These are phyloP conservation scores for Trichoderma asperelloides DNA, from an alignment of 495 filamentous ascomycete genomes.

Conservation along the genomic window DNA sequence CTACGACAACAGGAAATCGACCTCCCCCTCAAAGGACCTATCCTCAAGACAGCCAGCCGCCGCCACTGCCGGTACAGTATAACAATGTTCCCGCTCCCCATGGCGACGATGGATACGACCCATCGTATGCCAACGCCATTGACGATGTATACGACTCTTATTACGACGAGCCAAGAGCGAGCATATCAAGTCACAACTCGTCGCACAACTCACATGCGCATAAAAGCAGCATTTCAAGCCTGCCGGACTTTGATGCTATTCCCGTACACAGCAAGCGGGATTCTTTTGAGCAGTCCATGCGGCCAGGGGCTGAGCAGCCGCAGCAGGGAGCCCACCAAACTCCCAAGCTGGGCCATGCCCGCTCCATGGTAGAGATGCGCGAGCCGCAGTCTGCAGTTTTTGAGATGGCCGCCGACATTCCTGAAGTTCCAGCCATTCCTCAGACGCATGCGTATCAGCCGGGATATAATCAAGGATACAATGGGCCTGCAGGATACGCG, in stretches of 20 bases:
- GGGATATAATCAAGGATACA: neutral
- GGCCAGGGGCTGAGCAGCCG: constrained; percentile 23
- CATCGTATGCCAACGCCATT: constrained; percentile 27
- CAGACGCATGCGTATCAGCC: neutral
- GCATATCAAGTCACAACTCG: constrained; percentile 15
- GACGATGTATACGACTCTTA: constrained; percentile 52
- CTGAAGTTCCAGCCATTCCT: constrained; percentile 35
- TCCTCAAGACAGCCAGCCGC: constrained; percentile 37
- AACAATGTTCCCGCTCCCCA: constrained; percentile 21
- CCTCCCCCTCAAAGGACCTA: constrained; percentile 38
- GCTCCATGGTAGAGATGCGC: constrained; percentile 62
- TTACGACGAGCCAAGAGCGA: constrained; percentile 30
- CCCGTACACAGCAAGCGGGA: constrained; percentile 33
- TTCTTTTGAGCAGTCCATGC: constrained; percentile 42
- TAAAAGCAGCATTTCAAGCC: constrained; percentile 39
- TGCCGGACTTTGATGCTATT: constrained; percentile 68
- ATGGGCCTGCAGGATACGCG: constrained; percentile 15
- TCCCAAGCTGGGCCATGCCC: constrained; percentile 42
- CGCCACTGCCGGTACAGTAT: constrained; percentile 23
- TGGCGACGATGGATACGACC: constrained; percentile 17
- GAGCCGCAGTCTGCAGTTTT: constrained; percentile 56
- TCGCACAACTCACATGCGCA: constrained; percentile 13
- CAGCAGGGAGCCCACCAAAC: constrained; percentile 34
- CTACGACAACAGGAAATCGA: neutral
- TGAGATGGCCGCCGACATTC: constrained; percentile 58